Percentiles rank a stretch among this genome's conserved stretches.
These are phyloP conservation scores for Acanthamoeba healyi DNA, from an alignment of 208 protist species.

Conservation along the genomic window DNA sequence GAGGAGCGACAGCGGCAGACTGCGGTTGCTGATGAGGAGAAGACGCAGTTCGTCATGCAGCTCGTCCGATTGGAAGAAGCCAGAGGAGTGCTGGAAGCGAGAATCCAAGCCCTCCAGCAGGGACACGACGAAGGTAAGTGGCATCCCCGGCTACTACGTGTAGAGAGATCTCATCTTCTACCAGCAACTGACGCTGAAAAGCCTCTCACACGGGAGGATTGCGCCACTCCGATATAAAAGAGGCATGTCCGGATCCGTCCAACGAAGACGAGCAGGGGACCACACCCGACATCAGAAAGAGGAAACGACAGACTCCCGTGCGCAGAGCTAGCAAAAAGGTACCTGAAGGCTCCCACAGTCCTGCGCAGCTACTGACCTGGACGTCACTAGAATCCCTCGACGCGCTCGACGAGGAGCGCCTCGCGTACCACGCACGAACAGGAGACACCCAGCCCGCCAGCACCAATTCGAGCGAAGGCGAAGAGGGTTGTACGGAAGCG, in stretches of 20 bases:
- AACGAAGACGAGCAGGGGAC: not conserved
- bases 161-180: too few relatives aligned
- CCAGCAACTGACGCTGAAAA: too few relatives aligned
- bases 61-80: not conserved
- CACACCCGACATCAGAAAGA: not conserved
- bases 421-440: too few relatives aligned
- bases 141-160: too few relatives aligned
- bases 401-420: too few relatives aligned
- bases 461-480: not conserved
- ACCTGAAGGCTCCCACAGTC: too few relatives aligned
- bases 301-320: not conserved
- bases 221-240: too few relatives aligned
- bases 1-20: not conserved
- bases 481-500: not conserved
- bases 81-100: not conserved
- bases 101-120: not conserved
- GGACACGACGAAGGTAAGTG: not conserved
- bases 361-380: too few relatives aligned
- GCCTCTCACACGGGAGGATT: too few relatives aligned
- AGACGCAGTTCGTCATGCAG: not conserved
- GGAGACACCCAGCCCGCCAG: too few relatives aligned
- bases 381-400: too few relatives aligned
- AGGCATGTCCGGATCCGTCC: not conserved
- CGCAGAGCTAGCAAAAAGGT: slow-evolving; percentile 32
- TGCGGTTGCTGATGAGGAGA: not conserved